Conservation (phyloP, 148 eudicot species). For the Cornus suecica region DNA sequence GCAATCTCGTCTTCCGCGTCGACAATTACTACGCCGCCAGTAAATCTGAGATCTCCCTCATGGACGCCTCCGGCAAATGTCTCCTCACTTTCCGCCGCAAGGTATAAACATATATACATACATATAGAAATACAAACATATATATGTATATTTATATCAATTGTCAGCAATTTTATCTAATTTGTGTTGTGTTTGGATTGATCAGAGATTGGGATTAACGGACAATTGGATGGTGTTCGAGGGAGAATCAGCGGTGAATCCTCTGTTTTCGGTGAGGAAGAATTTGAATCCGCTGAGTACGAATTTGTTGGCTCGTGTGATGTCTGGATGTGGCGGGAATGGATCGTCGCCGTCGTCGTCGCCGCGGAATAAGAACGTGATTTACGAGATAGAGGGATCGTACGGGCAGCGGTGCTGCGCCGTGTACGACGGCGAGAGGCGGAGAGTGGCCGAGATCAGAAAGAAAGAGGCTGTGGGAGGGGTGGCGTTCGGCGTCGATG, state of each 20-base stretch:
- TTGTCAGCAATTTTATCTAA: background rate
- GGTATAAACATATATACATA: slow-evolving; percentile 26
- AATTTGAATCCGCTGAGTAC: slow-evolving; percentile 35
- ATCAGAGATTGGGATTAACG: slow-evolving; percentile 55
- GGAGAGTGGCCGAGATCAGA: slow-evolving; percentile 65
- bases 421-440: slow-evolving; percentile 46
- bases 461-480: slow-evolving; percentile 53
- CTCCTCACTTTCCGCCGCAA: slow-evolving; percentile 82
- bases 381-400: slow-evolving; percentile 65
- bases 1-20: slow-evolving; percentile 68
- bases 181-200: background rate
- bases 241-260: slow-evolving; percentile 49
- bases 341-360: slow-evolving; percentile 3
- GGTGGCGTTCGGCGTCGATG: slow-evolving; percentile 53
- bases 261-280: slow-evolving; percentile 38
- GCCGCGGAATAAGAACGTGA: slow-evolving; percentile 16
- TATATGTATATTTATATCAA: background rate
- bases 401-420: slow-evolving; percentile 46
- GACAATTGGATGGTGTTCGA: slow-evolving; percentile 62
- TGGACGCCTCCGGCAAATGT: slow-evolving; percentile 66
- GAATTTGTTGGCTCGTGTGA: slow-evolving; percentile 51
- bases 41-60: slow-evolving; percentile 48
- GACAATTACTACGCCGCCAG: slow-evolving; percentile 53
- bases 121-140: background rate
- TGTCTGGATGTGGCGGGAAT: background rate